Conservation (phyloP, 2,329 filamentous ascomycete species). For the Penicillium nordicum region DNA sequence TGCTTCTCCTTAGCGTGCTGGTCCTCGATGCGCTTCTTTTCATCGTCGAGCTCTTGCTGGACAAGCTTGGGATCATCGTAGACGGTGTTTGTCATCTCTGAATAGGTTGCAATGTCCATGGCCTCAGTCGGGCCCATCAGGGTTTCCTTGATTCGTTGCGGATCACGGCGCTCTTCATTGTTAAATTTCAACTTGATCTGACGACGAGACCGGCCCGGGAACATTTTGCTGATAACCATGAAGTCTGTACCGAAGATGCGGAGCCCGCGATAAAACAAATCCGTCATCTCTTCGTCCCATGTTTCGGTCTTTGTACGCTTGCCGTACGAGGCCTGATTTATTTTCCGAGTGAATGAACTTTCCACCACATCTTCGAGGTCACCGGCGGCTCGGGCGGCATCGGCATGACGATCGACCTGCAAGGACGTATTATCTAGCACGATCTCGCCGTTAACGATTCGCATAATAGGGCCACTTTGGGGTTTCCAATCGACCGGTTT, state of each 20-base stretch:
- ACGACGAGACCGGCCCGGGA: constrained; percentile 57
- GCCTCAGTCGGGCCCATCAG: constrained; percentile 46
- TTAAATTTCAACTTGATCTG: constrained; percentile 63
- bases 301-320: constrained; percentile 51
- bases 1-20: constrained; percentile 46
- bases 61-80: constrained; percentile 42
- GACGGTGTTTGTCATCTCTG: constrained; percentile 45
- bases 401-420: constrained; percentile 55
- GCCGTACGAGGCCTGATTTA: constrained; percentile 47
- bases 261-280: constrained; percentile 61
- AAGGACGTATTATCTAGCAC: constrained; percentile 52
- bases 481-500: constrained; percentile 22
- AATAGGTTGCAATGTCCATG: constrained; percentile 45
- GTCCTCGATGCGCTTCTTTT: constrained; percentile 46
- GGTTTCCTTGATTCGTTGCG: constrained; percentile 51
- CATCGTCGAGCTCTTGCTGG: constrained; percentile 43
- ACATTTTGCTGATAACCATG: constrained; percentile 61
- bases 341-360: constrained; percentile 45
- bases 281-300: constrained; percentile 58
- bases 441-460: constrained; percentile 57
- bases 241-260: constrained; percentile 65
- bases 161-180: constrained; percentile 57
- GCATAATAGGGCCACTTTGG: constrained; percentile 47
- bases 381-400: constrained; percentile 48
- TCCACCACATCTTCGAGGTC: constrained; percentile 46